phyloP scores from a whole-genome alignment of 331 rosid genomes.

The Quercus tomentella region DNA sequence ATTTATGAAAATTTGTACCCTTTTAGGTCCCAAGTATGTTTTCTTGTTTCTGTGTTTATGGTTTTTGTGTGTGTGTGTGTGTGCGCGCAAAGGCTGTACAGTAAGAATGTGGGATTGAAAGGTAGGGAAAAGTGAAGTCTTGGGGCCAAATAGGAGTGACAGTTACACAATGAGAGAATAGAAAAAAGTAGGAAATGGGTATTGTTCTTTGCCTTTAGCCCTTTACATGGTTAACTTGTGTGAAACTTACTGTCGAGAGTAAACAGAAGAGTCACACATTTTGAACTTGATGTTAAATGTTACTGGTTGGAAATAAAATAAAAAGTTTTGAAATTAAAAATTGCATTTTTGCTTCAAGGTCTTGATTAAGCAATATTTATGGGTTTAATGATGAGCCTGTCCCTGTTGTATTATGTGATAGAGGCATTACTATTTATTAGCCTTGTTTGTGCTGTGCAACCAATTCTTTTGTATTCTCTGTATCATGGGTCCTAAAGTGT shows the following conservation, averaged over 20 bases:
- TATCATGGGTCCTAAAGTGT: background rate
- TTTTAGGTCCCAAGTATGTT: background rate
- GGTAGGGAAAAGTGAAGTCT: background rate
- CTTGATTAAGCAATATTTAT: background rate
- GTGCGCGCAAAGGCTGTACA: background rate
- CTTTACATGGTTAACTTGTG: background rate
- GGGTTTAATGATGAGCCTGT: background rate
- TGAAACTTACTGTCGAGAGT: background rate
- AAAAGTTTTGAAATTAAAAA: background rate
- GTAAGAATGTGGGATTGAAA: background rate
- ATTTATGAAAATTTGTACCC: background rate
- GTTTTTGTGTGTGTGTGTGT: background rate
- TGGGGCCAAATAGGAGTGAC: background rate
- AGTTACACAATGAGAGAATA: background rate
- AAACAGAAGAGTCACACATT: background rate
- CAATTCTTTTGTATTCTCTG: background rate
- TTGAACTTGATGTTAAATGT: background rate
- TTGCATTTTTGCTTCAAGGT: background rate
- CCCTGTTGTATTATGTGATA: background rate
- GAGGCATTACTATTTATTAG: background rate
- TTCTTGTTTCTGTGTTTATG: background rate
- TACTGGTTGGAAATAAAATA: background rate
- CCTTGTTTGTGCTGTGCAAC: background rate
- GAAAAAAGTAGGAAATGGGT: background rate
- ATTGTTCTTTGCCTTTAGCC: background rate